Evolutionary conservation across 2,329 filamentous ascomycete genomes (phyloP).

Genomic region (Paraphaeosphaeria sporulosa): DNA sequence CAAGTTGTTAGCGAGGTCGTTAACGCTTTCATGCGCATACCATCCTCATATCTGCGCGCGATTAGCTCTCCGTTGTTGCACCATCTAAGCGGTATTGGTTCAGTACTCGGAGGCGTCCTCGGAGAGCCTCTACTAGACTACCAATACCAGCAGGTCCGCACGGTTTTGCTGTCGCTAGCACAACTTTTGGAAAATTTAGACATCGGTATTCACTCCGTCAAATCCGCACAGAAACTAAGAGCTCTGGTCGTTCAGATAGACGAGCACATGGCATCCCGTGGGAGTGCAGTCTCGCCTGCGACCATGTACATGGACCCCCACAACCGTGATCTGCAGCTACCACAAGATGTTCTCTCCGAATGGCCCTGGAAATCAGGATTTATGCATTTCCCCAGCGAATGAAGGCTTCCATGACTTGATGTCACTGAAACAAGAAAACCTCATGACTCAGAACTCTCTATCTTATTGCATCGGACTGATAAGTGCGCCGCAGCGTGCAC

Average conservation of each 20-base stretch:
- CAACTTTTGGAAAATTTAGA: constrained; percentile 57
- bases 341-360: not conserved
- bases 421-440: not conserved
- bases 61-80: constrained; percentile 60
- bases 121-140: constrained; percentile 52
- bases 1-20: constrained; percentile 42
- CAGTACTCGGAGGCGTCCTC: constrained; percentile 59
- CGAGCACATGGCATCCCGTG: constrained; percentile 1
- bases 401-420: not conserved
- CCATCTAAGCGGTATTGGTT: constrained; percentile 59
- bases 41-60: constrained; percentile 55
- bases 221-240: constrained; percentile 1
- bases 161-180: constrained; percentile 54
- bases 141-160: constrained; percentile 50
- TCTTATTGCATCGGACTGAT: not conserved
- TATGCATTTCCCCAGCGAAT: not conserved
- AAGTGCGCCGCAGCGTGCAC: too few relatives aligned
- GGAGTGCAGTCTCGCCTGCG: not conserved
- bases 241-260: constrained; percentile 1
- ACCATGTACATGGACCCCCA: not conserved
- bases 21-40: constrained; percentile 53
- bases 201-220: constrained; percentile 6
- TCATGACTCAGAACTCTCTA: not conserved
- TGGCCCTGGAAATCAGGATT: constrained; percentile 1
- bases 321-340: not conserved